These are phyloP conservation scores for Apophysomyces elegans DNA, from an alignment of 371 early-diverging fungal species.

Conservation along the genomic window DNA sequence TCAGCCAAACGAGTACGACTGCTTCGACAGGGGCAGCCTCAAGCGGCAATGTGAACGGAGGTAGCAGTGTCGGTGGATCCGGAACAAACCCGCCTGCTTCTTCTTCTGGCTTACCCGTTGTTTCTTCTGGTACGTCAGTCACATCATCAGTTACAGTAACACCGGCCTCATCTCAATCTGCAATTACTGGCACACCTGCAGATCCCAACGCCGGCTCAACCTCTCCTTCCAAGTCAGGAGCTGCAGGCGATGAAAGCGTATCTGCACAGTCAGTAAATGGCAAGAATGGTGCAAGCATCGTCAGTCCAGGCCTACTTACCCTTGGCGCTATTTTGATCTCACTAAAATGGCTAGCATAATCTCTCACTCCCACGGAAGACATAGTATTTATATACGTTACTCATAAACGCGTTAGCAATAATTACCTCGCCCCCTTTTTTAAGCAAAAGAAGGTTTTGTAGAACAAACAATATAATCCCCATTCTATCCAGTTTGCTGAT, in stretches of 20 bases:
- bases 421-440: too few species aligned
- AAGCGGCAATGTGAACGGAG: slow-evolving; percentile 8
- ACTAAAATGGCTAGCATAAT: slow-evolving; percentile 3
- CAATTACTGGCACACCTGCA: slow-evolving; percentile 6
- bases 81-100: not conserved
- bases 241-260: slow-evolving; percentile 9
- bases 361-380: not conserved
- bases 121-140: slow-evolving; percentile 12
- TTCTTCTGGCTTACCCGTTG: not conserved
- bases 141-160: slow-evolving; percentile 6
- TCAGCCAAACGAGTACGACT: slow-evolving; percentile 11
- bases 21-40: slow-evolving; percentile 11
- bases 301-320: not conserved
- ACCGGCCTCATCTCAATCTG: slow-evolving; percentile 9
- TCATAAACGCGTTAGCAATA: too few species aligned
- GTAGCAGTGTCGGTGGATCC: not conserved
- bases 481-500: too few species aligned
- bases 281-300: not conserved
- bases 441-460: too few species aligned
- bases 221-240: slow-evolving; percentile 4
- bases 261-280: slow-evolving; percentile 22
- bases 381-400: too few species aligned
- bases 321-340: not conserved
- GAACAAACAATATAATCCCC: too few species aligned
- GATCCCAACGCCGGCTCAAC: slow-evolving; percentile 5